phyloP scores from a whole-genome alignment of 768 basidiomycete species.

The Hirschioporus abietinus region DNA sequence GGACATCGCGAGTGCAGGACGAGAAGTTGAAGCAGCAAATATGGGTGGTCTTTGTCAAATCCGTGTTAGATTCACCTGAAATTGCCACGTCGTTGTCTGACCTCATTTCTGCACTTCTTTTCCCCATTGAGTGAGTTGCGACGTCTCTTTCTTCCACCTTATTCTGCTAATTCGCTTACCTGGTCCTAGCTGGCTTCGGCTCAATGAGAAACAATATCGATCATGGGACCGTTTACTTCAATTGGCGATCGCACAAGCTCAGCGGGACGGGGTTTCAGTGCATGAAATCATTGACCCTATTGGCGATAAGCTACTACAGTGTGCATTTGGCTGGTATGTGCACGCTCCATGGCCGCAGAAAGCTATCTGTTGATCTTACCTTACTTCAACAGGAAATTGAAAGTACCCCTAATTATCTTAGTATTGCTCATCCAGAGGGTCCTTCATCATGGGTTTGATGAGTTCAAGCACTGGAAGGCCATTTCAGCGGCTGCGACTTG shows the following conservation, averaged over 20 bases:
- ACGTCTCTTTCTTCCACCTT: neutral
- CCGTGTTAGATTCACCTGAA: neutral
- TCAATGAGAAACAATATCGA: neutral
- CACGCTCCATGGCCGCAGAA: neutral
- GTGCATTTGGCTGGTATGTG: neutral
- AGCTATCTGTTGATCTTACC: neutral
- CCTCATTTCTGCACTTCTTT: neutral
- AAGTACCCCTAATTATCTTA: neutral
- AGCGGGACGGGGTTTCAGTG: neutral
- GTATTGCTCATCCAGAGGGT: neutral
- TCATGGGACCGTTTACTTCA: neutral
- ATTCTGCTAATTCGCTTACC: neutral
- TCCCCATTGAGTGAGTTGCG: neutral
- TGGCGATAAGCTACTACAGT: neutral
- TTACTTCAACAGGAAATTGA: neutral
- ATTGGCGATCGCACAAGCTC: neutral
- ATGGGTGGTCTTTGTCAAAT: neutral
- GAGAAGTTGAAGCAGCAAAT: neutral
- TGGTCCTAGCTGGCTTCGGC: neutral
- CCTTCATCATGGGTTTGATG: neutral
- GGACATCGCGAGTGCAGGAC: neutral
- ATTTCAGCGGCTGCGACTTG: neutral
- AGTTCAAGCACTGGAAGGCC: slow-evolving; percentile 1
- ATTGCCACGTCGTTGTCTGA: neutral
- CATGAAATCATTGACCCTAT: neutral